A percentile compares a stretch with the other conserved stretches of the same genome.
Evolutionary conservation across 805 yeast genomes (phyloP).

Genomic region (Scheffersomyces stipitis): DNA sequence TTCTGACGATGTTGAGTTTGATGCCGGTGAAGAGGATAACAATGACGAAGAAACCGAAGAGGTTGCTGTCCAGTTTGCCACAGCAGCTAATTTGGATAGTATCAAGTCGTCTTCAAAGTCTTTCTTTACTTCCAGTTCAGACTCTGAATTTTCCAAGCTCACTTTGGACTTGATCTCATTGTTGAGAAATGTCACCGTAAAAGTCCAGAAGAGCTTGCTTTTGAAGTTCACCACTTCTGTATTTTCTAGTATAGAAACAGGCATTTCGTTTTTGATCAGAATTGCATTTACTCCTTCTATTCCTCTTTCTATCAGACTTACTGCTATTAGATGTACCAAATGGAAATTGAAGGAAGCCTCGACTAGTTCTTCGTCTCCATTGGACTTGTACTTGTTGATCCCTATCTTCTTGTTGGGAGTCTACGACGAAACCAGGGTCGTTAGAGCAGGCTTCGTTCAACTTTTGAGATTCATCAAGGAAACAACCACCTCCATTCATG

Average conservation of each 20-base stretch:
- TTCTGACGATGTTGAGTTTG: slow-evolving; percentile 34
- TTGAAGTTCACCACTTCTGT: slow-evolving; percentile 14
- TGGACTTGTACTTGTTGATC: slow-evolving; percentile 50
- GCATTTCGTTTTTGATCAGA: slow-evolving; percentile 60
- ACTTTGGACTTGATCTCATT: slow-evolving; percentile 38
- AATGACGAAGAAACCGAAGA: slow-evolving; percentile 20
- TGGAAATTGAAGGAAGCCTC: slow-evolving; percentile 29
- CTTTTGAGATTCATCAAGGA: slow-evolving; percentile 23
- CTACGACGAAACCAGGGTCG: slow-evolving; percentile 46
- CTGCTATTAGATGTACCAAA: slow-evolving; percentile 45
- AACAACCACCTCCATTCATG: slow-evolving; percentile 36
- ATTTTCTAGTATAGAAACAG: slow-evolving; percentile 42
- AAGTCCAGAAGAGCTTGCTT: slow-evolving; percentile 12
- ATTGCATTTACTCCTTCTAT: slow-evolving; percentile 55
- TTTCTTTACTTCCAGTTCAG: slow-evolving; percentile 33
- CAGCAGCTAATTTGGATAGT: slow-evolving; percentile 12
- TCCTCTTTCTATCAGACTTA: slow-evolving; percentile 57
- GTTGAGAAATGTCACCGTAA: slow-evolving; percentile 2
- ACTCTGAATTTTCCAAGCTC: slow-evolving; percentile 42
- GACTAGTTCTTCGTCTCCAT: slow-evolving; percentile 19
- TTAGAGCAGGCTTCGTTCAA: slow-evolving; percentile 40
- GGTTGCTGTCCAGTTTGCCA: slow-evolving; percentile 20
- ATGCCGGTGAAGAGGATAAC: slow-evolving; percentile 16
- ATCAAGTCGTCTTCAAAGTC: slow-evolving; percentile 21
- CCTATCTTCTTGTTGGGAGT: slow-evolving; percentile 61